Conservation (phyloP, 2,329 filamentous ascomycete species). For the Monilinia fructigena region DNA sequence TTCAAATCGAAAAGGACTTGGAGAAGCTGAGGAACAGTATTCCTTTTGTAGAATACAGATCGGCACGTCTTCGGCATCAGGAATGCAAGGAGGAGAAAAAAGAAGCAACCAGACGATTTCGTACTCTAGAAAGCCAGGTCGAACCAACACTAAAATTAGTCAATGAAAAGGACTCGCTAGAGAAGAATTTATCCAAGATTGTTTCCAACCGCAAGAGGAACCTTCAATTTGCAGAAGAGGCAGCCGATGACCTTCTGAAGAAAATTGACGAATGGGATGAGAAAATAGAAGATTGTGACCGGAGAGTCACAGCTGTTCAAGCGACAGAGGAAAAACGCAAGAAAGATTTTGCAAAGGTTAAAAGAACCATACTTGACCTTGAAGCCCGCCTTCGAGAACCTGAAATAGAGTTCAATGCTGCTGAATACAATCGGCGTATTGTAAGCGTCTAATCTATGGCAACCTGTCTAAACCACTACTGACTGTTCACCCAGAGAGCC, state of each 20-base stretch:
- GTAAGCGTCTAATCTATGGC: conserved; percentile 48
- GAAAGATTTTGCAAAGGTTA: conserved; percentile 50
- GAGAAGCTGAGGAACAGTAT: conserved; percentile 63
- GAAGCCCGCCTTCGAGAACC: conserved; percentile 61
- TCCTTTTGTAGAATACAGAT: conserved; percentile 63
- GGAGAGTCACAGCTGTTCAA: conserved; percentile 50
- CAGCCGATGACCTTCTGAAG: conserved; percentile 44
- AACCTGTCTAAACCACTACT: not conserved
- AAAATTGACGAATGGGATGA: conserved; percentile 46
- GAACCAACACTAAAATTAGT: conserved; percentile 70
- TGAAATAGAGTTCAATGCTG: conserved; percentile 65
- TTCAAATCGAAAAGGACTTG: conserved; percentile 63
- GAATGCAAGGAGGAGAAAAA: conserved; percentile 57
- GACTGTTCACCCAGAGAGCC: conserved; percentile 46
- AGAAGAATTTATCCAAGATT: conserved; percentile 53
- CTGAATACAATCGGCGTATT: conserved; percentile 70
- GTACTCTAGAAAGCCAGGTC: conserved; percentile 57
- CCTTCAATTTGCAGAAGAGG: conserved; percentile 54
- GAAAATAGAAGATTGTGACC: conserved; percentile 43
- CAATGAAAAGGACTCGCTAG: conserved; percentile 68
- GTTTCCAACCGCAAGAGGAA: conserved; percentile 54
- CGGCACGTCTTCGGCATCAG: conserved; percentile 49
- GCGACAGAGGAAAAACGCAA: conserved; percentile 50
- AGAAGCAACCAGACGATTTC: conserved; percentile 55
- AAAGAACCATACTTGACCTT: conserved; percentile 60